Percentiles rank a stretch among this genome's conserved stretches.
phyloP scores from a whole-genome alignment of 202 grass and related monocot genomes.

The Alloteropsis angusta region DNA sequence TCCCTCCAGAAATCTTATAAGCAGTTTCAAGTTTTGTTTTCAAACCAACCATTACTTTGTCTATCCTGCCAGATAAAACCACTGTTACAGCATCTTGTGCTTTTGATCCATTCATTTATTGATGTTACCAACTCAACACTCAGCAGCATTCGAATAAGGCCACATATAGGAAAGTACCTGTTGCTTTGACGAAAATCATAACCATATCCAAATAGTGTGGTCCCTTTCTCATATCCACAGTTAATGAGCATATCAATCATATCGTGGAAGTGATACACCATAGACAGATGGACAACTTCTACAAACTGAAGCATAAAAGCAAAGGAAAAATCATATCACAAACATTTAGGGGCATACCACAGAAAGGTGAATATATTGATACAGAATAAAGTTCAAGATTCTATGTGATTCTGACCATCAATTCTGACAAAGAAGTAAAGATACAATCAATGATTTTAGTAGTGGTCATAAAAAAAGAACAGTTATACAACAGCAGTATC shows the following conservation, averaged over 20 bases:
- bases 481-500: neutral
- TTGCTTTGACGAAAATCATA: slow-evolving; percentile 93
- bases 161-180: slow-evolving; percentile 40
- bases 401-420: neutral
- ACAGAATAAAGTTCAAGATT: neutral
- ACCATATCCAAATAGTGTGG: slow-evolving; percentile 78
- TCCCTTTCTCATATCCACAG: slow-evolving; percentile 77
- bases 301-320: slow-evolving; percentile 46
- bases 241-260: slow-evolving; percentile 90
- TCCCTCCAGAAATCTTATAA: slow-evolving; percentile 73
- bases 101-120: neutral
- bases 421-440: neutral
- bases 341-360: neutral
- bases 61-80: slow-evolving; percentile 66
- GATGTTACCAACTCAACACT: neutral
- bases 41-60: slow-evolving; percentile 70
- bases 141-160: neutral
- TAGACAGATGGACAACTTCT: slow-evolving; percentile 45
- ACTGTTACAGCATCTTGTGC: slow-evolving; percentile 29
- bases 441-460: neutral
- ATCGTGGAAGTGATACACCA: slow-evolving; percentile 92
- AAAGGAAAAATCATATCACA: neutral
- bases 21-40: slow-evolving; percentile 81
- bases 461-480: neutral
- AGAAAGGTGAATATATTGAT: neutral